Evolutionary conservation across 2,329 filamentous ascomycete genomes (phyloP).

Genomic region (Nemania sp.): DNA sequence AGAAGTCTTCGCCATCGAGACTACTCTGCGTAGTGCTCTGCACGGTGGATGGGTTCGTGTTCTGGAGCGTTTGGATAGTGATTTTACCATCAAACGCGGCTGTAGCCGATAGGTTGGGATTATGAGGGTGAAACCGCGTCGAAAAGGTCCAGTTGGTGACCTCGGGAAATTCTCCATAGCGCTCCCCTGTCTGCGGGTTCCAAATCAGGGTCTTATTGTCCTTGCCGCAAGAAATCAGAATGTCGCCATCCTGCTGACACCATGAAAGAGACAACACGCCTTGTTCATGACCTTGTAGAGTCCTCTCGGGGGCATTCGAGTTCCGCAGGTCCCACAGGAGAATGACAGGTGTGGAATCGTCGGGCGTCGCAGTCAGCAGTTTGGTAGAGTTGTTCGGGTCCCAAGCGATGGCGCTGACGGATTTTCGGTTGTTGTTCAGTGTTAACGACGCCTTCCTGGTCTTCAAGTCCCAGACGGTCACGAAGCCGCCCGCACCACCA

Average conservation of each 20-base stretch:
- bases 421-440: constrained; percentile 91
- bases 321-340: constrained; percentile 94
- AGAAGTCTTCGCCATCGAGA: constrained; percentile 93
- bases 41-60: constrained; percentile 79
- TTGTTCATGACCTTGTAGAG: constrained; percentile 88
- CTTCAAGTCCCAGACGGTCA: constrained; percentile 98
- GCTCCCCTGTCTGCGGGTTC: constrained; percentile 91
- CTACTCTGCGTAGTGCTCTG: constrained; percentile 69
- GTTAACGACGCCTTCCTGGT: constrained; percentile 97
- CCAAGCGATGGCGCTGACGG: constrained; percentile 95
- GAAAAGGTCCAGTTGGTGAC: constrained; percentile 99
- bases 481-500: constrained; percentile 89
- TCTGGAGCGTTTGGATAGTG: constrained; percentile 89
- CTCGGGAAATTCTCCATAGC: constrained; percentile 90
- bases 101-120: constrained; percentile 89
- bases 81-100: constrained; percentile 98
- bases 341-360: constrained; percentile 86
- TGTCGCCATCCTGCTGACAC: constrained; percentile 87
- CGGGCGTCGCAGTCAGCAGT: constrained; percentile 87
- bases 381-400: constrained; percentile 95
- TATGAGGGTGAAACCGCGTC: constrained; percentile 90
- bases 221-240: constrained; percentile 92
- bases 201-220: constrained; percentile 95
- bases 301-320: constrained; percentile 90
- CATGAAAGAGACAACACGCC: constrained; percentile 93